Conservation (phyloP, 1,139 yeast genomes). For the Pichia sp. region DNA sequence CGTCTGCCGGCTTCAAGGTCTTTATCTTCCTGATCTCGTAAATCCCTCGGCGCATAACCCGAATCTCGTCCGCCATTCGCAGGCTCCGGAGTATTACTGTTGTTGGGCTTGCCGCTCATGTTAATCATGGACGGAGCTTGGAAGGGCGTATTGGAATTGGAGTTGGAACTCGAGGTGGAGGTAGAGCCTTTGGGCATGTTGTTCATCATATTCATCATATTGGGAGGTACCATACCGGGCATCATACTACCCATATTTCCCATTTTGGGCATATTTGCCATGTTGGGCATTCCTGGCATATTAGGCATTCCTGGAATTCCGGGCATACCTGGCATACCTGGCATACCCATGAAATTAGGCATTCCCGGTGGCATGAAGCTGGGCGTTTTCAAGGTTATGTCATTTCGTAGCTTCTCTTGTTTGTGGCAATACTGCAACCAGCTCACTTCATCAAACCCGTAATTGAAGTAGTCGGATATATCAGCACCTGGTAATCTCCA, state of each 20-base stretch:
- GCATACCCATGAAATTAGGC: slow-evolving; percentile 32
- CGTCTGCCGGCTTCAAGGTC: slow-evolving; percentile 18
- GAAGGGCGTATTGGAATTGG: slow-evolving; percentile 19
- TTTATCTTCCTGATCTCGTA: slow-evolving; percentile 23
- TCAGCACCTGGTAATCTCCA: slow-evolving; percentile 99
- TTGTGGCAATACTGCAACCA: slow-evolving; percentile 92
- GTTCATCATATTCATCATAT: slow-evolving; percentile 11
- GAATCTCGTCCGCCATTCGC: not conserved
- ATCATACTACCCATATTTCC: slow-evolving; percentile 23
- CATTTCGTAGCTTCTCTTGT: slow-evolving; percentile 76
- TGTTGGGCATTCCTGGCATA: slow-evolving; percentile 1
- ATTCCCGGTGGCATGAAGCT: slow-evolving; percentile 25
- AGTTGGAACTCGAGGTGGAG: slow-evolving; percentile 12
- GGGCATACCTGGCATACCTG: slow-evolving; percentile 1
- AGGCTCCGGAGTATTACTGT: not conserved
- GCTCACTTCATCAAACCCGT: slow-evolving; percentile 91
- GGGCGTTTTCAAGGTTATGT: slow-evolving; percentile 36
- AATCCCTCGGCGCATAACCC: slow-evolving; percentile 7
- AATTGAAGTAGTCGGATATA: slow-evolving; percentile 87
- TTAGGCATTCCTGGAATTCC: slow-evolving; percentile 11
- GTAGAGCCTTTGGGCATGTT: not conserved
- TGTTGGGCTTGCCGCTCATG: no score
- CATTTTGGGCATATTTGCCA: slow-evolving; percentile 17
- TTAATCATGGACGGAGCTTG: no score
- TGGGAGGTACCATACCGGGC: slow-evolving; percentile 4